Conservation (phyloP, 169 alveolate genomes). For the Eimeria acervulina region DNA sequence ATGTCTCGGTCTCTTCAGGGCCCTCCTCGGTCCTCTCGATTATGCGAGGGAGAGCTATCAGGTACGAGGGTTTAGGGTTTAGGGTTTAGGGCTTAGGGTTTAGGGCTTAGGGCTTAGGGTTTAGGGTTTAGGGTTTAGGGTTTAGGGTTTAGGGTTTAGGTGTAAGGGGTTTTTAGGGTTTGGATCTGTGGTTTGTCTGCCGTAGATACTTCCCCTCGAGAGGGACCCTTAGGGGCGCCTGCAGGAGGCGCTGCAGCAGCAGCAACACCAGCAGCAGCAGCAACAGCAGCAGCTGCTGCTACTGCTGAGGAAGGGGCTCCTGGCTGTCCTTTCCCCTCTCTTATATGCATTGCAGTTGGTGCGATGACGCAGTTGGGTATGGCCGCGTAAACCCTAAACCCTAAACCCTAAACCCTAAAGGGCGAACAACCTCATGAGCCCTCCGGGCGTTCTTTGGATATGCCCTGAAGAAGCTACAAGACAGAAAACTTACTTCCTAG, state of each 20-base stretch:
- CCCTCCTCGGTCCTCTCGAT: too few relatives aligned
- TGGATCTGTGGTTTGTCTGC: background rate
- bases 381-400: slow-evolving; percentile 22
- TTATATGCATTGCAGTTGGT: background rate
- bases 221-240: background rate
- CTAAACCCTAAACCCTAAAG: background rate
- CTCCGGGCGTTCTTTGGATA: background rate
- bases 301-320: background rate
- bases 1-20: too few relatives aligned
- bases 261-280: slow-evolving; percentile 12
- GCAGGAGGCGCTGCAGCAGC: slow-evolving; percentile 18
- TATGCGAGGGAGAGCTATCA: too few relatives aligned
- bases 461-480: background rate
- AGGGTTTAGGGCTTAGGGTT: slow-evolving; percentile 72
- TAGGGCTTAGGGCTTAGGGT: slow-evolving; percentile 50
- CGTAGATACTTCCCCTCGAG: background rate
- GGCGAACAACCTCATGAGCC: too few relatives aligned
- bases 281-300: slow-evolving; percentile 34
- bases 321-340: background rate
- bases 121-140: slow-evolving; percentile 57
- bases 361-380: background rate
- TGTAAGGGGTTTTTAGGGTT: background rate
- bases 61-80: slow-evolving; percentile 53
- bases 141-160: slow-evolving; percentile 42
- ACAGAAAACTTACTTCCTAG: background rate